phyloP scores from a whole-genome alignment of 1,139 yeast genomes.

The Pichiaceae sp. region DNA sequence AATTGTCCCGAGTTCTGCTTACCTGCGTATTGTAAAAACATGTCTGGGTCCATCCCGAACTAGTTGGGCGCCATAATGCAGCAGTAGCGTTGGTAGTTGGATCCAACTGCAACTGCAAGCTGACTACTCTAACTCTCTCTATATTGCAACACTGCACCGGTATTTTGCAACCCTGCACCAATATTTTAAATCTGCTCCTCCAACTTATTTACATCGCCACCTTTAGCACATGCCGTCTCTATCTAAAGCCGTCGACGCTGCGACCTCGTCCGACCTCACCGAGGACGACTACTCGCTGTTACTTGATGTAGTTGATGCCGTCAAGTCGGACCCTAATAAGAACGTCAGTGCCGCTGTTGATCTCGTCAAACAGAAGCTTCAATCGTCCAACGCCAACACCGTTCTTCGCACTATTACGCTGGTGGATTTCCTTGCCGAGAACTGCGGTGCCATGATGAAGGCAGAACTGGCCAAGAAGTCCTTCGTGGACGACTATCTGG shows the following conservation, averaged over 20 bases:
- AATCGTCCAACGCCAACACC: conserved; percentile 68
- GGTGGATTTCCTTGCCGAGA: conserved; percentile 74
- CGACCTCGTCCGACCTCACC: conserved; percentile 81
- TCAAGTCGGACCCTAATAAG: conserved; percentile 63
- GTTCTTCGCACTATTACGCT: conserved; percentile 67
- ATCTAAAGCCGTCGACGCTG: conserved; percentile 33
- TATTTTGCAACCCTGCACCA: no score
- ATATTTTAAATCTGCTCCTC: no score
- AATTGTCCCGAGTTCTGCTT: no score
- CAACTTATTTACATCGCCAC: no score
- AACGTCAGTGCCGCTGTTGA: conserved; percentile 45
- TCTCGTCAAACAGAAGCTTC: conserved; percentile 44
- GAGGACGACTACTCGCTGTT: conserved; percentile 82
- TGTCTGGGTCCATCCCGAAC: no score
- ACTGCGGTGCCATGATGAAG: conserved; percentile 84
- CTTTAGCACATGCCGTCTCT: no score
- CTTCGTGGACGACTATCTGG: conserved; percentile 48
- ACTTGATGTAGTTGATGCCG: conserved; percentile 75
- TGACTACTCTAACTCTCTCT: no score
- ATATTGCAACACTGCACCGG: no score
- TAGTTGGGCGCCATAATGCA: no score
- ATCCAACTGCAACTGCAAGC: no score
- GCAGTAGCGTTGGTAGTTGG: no score
- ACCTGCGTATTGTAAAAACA: no score
- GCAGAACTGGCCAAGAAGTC: conserved; percentile 70